phyloP scores from a whole-genome alignment of 306 rosid species.

The Pterocarpus macrocarpus region DNA sequence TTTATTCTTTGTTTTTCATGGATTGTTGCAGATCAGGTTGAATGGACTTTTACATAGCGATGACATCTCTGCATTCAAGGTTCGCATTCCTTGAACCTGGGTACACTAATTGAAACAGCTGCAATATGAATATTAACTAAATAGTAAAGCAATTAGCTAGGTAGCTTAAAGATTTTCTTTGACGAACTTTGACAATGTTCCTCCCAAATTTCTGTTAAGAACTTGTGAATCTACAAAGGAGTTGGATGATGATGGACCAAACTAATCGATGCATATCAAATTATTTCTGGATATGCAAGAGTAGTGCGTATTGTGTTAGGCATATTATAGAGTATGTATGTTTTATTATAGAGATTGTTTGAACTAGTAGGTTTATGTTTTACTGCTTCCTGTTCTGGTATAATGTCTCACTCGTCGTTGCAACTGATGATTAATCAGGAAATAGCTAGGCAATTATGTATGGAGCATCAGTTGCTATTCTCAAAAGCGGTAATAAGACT shows the following conservation, averaged over 20 bases:
- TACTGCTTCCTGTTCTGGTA: conserved; percentile 24
- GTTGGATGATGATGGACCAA: conserved; percentile 35
- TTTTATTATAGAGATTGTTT: conserved; percentile 8
- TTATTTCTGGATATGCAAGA: conserved; percentile 13
- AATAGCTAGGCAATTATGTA: conserved; percentile 90
- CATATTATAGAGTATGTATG: conserved; percentile 8
- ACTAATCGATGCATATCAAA: conserved; percentile 23
- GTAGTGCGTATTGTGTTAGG: neutral
- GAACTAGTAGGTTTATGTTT: conserved; percentile 32
- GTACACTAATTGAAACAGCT: conserved; percentile 3
- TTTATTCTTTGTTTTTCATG: neutral
- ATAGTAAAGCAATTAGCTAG: too few species aligned
- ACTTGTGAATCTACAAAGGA: conserved; percentile 15
- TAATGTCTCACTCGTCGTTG: conserved; percentile 42
- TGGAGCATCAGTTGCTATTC: conserved; percentile 80
- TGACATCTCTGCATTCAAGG: conserved; percentile 89
- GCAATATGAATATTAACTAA: neutral
- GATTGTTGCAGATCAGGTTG: conserved; percentile 71
- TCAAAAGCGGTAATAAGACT: conserved; percentile 79
- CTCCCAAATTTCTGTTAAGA: conserved; percentile 26
- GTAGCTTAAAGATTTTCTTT: conserved; percentile 22
- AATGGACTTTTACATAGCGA: conserved; percentile 86
- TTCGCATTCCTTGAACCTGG: conserved; percentile 40
- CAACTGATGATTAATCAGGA: conserved; percentile 70
- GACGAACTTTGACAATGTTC: neutral